These are phyloP conservation scores for Boletus fagicola DNA, from an alignment of 768 basidiomycete species.

Conservation along the genomic window DNA sequence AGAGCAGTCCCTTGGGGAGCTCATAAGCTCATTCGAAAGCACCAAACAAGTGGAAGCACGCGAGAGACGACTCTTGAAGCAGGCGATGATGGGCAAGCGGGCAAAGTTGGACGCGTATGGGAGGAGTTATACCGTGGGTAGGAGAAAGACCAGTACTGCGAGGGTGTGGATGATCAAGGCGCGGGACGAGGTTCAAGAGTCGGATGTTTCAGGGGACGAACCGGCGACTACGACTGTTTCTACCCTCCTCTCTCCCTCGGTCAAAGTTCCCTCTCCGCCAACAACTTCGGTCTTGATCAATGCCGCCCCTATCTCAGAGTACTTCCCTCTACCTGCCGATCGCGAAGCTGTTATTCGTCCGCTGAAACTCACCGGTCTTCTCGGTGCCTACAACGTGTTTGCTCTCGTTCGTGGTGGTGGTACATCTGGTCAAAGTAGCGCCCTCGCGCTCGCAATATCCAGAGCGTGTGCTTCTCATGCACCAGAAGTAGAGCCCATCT, in stretches of 20 bases:
- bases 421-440: conserved; percentile 89
- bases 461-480: conserved; percentile 73
- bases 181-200: conserved; percentile 36
- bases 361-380: conserved; percentile 74
- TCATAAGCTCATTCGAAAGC: conserved; percentile 65
- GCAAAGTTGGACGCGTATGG: conserved; percentile 70
- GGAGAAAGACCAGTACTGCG: conserved; percentile 86
- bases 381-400: conserved; percentile 82
- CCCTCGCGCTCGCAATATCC: conserved; percentile 73
- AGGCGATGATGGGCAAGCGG: conserved; percentile 47
- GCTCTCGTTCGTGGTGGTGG: conserved; percentile 83
- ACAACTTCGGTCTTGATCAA: conserved; percentile 80
- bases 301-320: conserved; percentile 71
- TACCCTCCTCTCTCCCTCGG: conserved; percentile 19
- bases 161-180: conserved; percentile 91
- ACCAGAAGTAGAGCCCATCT: conserved; percentile 58
- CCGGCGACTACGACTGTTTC: conserved; percentile 9
- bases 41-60: conserved; percentile 52
- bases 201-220: background rate
- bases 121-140: conserved; percentile 83
- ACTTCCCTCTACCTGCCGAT: conserved; percentile 74
- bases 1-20: conserved; percentile 55
- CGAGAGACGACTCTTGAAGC: conserved; percentile 27
- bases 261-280: conserved; percentile 37
- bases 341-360: conserved; percentile 82